phyloP scores from a whole-genome alignment of 2,329 filamentous ascomycete genomes.

The Arthrinium phaeospermum region DNA sequence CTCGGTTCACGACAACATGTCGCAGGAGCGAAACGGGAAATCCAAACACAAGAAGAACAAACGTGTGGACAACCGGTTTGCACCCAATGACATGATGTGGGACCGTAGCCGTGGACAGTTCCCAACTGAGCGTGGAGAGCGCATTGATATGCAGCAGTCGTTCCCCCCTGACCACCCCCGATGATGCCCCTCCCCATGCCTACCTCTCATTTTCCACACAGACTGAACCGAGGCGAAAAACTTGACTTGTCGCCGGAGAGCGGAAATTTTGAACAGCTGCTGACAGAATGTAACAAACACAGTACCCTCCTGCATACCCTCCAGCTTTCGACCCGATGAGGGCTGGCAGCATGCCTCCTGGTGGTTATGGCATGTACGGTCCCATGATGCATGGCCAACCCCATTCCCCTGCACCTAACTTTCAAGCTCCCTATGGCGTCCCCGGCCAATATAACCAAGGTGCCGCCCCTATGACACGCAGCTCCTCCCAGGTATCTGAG shows the following conservation, averaged over 20 bases:
- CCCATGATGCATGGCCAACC: conserved; percentile 39
- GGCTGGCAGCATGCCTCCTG: conserved; percentile 45
- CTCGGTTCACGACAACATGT: conserved; percentile 40
- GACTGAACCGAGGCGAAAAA: background rate
- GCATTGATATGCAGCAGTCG: conserved; percentile 12
- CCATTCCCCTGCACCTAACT: conserved; percentile 54
- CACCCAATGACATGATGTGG: conserved; percentile 29
- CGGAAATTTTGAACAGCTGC: conserved; percentile 74
- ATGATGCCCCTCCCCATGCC: conserved; percentile 3
- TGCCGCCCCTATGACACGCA: conserved; percentile 80
- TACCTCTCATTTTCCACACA: background rate
- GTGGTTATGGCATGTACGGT: conserved; percentile 34
- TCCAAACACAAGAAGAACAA: conserved; percentile 49
- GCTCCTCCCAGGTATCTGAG: conserved; percentile 76
- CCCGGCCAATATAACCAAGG: conserved; percentile 44
- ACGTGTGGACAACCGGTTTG: conserved; percentile 47
- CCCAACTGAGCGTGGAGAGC: conserved; percentile 23
- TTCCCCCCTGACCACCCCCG: background rate
- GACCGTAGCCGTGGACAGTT: conserved; percentile 22
- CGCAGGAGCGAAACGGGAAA: conserved; percentile 43
- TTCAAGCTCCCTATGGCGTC: conserved; percentile 52
- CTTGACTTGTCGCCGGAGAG: conserved; percentile 71
- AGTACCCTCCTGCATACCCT: conserved; percentile 59
- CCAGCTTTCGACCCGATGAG: conserved; percentile 50
- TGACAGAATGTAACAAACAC: conserved; percentile 66